Evolutionary conservation across 2,329 filamentous ascomycete species (phyloP).

Genomic region (Colletotrichum musicola): DNA sequence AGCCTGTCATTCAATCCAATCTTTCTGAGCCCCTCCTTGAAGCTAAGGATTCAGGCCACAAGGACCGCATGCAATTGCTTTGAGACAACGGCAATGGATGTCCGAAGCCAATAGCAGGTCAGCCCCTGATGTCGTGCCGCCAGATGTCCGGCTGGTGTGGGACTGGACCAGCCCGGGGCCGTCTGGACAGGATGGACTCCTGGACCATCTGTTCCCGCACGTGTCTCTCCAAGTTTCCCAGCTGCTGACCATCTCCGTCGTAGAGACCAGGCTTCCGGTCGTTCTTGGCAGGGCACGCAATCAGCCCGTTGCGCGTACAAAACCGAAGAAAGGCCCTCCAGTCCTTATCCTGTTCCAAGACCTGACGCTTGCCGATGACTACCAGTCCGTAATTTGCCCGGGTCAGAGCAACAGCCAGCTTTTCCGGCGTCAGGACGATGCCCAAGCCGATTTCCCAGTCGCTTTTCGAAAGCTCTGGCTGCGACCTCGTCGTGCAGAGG

Average conservation of each 20-base stretch:
- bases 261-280: neutral
- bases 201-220: neutral
- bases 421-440: neutral
- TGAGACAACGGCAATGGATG: no score
- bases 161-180: neutral
- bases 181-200: neutral
- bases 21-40: no score
- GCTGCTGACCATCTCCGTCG: neutral
- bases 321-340: neutral
- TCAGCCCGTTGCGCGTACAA: neutral
- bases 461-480: neutral
- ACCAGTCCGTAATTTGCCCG: neutral
- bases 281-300: neutral
- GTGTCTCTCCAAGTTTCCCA: neutral
- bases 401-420: neutral
- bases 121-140: neutral
- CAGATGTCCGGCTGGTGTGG: neutral
- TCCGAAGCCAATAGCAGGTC: no score
- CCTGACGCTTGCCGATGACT: neutral
- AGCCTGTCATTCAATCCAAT: neutral
- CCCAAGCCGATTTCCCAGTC: neutral
- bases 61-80: no score
- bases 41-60: no score
- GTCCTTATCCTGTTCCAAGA: neutral
- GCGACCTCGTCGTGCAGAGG: neutral